Evolutionary conservation across 2,329 filamentous ascomycete species (phyloP), one percentile per base, ranked within the genome.

Genomic region (Xylaria sp.): DNA sequence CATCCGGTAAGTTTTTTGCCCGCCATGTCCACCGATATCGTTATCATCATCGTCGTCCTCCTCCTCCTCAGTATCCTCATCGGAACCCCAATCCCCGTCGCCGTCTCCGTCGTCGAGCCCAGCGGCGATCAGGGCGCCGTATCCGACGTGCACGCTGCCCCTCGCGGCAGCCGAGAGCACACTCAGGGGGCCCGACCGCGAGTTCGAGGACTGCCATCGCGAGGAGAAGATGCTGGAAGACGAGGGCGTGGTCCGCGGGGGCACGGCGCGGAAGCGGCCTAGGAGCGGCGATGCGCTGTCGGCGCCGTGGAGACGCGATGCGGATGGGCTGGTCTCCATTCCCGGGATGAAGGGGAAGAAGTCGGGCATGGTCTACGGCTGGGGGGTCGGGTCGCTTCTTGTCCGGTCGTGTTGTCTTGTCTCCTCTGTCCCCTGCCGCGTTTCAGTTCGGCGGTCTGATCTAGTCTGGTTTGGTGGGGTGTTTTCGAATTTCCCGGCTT

Each of bases 301-400:
- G 66, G 77, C 79, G 61, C 79, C 76, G 66, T 83, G 83, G 69
- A 81, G 79, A 60, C 83, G 83, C 69, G 83, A 81, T 12, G 65
- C 60, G 37, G 63, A 50, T 74, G 74, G 74, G 47, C 68, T 84
- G 71, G 87, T 85, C 80, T 91, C 89, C 75, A 82, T 85, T 78
- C 89, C 89, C 76, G 89, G 88, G 71, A 89, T 89, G 80, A 91
- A 91, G 78, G 86, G 84, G 81, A 91, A 91, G 83, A 91, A 89
- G 75, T 85, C 84, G 76, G 89, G 87, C 88, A 91, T 90, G 27
- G 61, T 40, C 9, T 5, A 3, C 23, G 63, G 27, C 29, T n/a
- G 54, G 27, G 23, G 4, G 32, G 23, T 18, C 18, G 18, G 58
- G 59, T 37, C 27, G 23, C 5, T 12, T 50, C 5, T 25, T 48